A percentile compares a stretch with the other conserved stretches of the same genome.
phyloP scores from a whole-genome alignment of 73 alveolate species.

The Blepharisma stoltei region DNA sequence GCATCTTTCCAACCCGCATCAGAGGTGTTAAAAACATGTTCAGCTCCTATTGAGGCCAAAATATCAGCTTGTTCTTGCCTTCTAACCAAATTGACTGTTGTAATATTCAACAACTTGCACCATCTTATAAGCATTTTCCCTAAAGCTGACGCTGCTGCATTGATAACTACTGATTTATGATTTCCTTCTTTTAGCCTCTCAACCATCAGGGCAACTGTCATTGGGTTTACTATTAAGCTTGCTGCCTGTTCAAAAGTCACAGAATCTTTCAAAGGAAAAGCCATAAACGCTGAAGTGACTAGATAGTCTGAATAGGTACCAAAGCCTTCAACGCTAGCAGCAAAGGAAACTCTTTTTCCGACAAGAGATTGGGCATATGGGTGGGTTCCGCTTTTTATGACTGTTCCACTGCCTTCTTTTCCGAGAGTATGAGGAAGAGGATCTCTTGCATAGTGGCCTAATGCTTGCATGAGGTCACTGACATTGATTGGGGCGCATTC shows the following conservation, averaged over 20 bases:
- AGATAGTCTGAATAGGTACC: conserved; percentile 72
- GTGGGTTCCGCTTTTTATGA: conserved; percentile 73
- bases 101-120: conserved; percentile 44
- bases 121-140: conserved; percentile 67
- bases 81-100: conserved; percentile 66
- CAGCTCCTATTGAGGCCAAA: conserved; percentile 49
- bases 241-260: conserved; percentile 62
- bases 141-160: conserved; percentile 66
- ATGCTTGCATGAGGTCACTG: conserved; percentile 44
- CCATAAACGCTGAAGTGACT: conserved; percentile 57
- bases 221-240: conserved; percentile 60
- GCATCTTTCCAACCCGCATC: conserved; percentile 30
- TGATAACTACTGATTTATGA: conserved; percentile 52
- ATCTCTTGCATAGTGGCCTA: conserved; percentile 45
- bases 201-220: conserved; percentile 65
- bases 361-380: conserved; percentile 45
- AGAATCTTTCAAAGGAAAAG: conserved; percentile 44
- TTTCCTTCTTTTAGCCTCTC: conserved; percentile 36
- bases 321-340: conserved; percentile 37
- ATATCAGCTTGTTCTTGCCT: conserved; percentile 57
- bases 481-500: conserved; percentile 74
- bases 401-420: conserved; percentile 77
- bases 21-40: conserved; percentile 53
- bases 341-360: conserved; percentile 57
- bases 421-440: conserved; percentile 67